phyloP scores from a whole-genome alignment of 306 rosid species.

The Luffa aegyptiaca region DNA sequence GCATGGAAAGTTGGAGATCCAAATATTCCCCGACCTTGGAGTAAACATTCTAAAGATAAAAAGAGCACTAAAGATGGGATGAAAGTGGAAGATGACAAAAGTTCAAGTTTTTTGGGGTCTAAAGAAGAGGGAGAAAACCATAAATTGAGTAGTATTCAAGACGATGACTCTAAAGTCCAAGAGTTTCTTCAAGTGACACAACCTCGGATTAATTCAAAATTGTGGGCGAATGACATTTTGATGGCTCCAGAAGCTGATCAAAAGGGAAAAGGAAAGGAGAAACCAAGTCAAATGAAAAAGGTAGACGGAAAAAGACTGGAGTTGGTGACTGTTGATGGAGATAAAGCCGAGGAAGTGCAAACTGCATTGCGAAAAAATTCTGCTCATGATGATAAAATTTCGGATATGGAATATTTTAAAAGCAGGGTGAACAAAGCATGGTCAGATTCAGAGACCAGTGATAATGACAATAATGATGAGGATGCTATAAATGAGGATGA shows the following conservation, averaged over 20 bases:
- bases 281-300: constrained; percentile 26
- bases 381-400: constrained; percentile 31
- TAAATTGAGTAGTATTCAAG: constrained; percentile 18
- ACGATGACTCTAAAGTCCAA: constrained; percentile 46
- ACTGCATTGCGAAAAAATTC: constrained; percentile 12
- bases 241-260: constrained; percentile 12
- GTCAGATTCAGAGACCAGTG: constrained; percentile 75
- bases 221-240: constrained; percentile 73
- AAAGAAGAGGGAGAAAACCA: constrained; percentile 19
- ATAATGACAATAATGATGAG: constrained; percentile 22
- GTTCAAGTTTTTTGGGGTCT: constrained; percentile 8
- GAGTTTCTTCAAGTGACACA: constrained; percentile 86
- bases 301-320: constrained; percentile 10
- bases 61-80: constrained; percentile 22
- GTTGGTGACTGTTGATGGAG: constrained; percentile 16
- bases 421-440: constrained; percentile 61
- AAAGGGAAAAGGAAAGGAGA: constrained; percentile 15
- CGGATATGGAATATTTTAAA: constrained; percentile 83
- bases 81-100: constrained; percentile 12
- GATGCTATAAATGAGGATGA: constrained; percentile 15
- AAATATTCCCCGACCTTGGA: constrained; percentile 76
- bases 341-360: constrained; percentile 16
- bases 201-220: constrained; percentile 61
- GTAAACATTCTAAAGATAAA: constrained; percentile 46
- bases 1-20: constrained; percentile 73